Base-by-base conservation (phyloP, 2,329 filamentous ascomycete genomes). In the Cyphellophora attinorum region DNA sequence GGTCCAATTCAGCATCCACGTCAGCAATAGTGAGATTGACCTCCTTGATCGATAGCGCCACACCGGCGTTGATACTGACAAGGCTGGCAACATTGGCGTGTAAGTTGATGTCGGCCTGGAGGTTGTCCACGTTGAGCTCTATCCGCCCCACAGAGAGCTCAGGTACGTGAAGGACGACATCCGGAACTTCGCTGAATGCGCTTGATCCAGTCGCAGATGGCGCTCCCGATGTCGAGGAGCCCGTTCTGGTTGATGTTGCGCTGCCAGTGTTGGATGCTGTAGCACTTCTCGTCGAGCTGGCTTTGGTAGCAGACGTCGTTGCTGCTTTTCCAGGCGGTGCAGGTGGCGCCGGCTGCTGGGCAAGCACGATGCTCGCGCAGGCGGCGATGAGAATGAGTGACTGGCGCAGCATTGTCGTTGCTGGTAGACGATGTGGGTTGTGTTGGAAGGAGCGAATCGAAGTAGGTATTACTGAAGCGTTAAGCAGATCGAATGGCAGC, bases 1-100 rank as follows among this genome's bases (percentile, higher is more conserved):
- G 61, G 40, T 78, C 72, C 13, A 77, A 60, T 42, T 77, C 55
- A 1, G 71, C 74, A 16, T 71, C 61, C 5, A 79, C 71, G 44
- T 77, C 72, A 10, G 65, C 59, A 38, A 79, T 78, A 12, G 73
- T 76, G 48, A 79, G 66, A 54, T 76, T 77, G 49, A 79, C 60
- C 45, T 67, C 63, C 39, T 64, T 50, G 11, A 70, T 56, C 0
- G 55, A 57, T 11, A 69, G 55, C 16, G 58, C 53, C 5, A 70
- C 65, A 36, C 67, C 66, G 0, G 67, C 67, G 41, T 70, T 70
- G 46, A 70, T 53, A 10, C 53, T 54, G 4, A 79, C 74, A 2
- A 79, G 61, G 27, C 63, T 65, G 11, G 74, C 72, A n/a, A 79
- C 62, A 40, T 72, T 65, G 19, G 74, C 73, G 31, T 72, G 70